Base-by-base conservation (phyloP, 2,329 filamentous ascomycete genomes). In the Talaromyces verruculosus region DNA sequence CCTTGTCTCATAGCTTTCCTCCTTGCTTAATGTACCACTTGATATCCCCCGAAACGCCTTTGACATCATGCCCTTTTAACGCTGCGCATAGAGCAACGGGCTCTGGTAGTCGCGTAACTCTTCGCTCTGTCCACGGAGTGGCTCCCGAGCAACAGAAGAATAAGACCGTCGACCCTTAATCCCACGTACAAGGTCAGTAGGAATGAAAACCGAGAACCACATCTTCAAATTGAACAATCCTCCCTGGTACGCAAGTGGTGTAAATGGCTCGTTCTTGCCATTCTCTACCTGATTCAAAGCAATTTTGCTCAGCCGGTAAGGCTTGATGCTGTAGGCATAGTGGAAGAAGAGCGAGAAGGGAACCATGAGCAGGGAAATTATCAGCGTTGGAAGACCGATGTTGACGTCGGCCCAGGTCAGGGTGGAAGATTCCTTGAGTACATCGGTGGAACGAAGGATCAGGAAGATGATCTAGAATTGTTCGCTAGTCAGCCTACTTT, bases 331-430 rank as follows among this genome's bases (percentile, higher is more conserved):
- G 65, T 75, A 77, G 2, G 75, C 72, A 37, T 71, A 75, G 58
- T 71, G 71, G 64, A 77, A 73, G 63, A 75, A 72, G 37, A 76
- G 57, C 33, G 74, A 67, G 51, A 76, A 74, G 2, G 72, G 70
- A 6, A 76, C 70, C 73, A 76, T 74, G 39, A 75, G 72, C 22
- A 74, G 58, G 51, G 73, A 77, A 19, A 75, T 72, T 5, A 75
- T 65, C 68, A 77, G 67, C 8, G 69, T 74, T 4, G 74, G 72
- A 7, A 77, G 67, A 13, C 75, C 75, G 33, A 72, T 73, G 39
- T 73, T 70, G 51, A 73, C 67, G 58, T 77, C 75, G 6, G 72
- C 70, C 63, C 72, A 76, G 41, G 69, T 74, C 39, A 76, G 65
- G 1, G 67, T 73, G 2, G 68, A 53, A 15, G 70, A 69, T 28